Base-by-base conservation (phyloP, 2,329 filamentous ascomycete genomes). In the Penicillium sp. region DNA sequence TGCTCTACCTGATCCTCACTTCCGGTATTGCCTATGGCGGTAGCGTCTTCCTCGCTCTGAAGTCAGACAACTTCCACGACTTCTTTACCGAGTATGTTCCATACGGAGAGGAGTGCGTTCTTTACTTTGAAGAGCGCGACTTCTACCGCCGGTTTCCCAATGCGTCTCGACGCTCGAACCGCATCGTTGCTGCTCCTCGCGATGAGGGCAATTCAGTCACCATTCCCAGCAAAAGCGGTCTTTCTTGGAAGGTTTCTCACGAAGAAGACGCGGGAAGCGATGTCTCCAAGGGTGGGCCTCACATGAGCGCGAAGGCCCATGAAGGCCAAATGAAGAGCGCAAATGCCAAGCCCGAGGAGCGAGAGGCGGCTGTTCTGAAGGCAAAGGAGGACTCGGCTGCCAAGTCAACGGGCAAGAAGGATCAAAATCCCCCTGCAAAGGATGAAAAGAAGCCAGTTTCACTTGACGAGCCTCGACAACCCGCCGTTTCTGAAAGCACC, bases 21-120 rank as follows among this genome's bases (percentile, higher is more conserved):
- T 80, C 84, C 16, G 79, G 79, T 4, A 66, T 93, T 30, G 81
- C 84, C 26, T 98, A 95, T 56, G 85, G 77, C 39, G 88, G 88
- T 49, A 88, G 90, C 51, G 82, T 95, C 38, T 95, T 85, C 74
- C 92, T 94, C 66, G 90, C 92, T 38, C 80, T 94, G 49, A 76
- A 92, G 66, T 94, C 84, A 60, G 92, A 98, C 72, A 95, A 87
- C 69, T 98, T 96, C 76, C 90, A 98, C 69, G 92, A 98, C 67
- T 92, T 95, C 73, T 98, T 98, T 70, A 96, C 89, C 56, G 89
- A 95, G 69, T 98, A 90, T 65, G 70, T 98, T 12, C 92, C 92
- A 14, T 95, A 85, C 52, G 92, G 89, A 56, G 92, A 98, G 69
- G 86, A 95, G 61, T 84, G 84, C 12, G 90, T 98, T 30, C 79